Conservation (phyloP, 2,329 filamentous ascomycete genomes). For the Cercospora beticola region DNA sequence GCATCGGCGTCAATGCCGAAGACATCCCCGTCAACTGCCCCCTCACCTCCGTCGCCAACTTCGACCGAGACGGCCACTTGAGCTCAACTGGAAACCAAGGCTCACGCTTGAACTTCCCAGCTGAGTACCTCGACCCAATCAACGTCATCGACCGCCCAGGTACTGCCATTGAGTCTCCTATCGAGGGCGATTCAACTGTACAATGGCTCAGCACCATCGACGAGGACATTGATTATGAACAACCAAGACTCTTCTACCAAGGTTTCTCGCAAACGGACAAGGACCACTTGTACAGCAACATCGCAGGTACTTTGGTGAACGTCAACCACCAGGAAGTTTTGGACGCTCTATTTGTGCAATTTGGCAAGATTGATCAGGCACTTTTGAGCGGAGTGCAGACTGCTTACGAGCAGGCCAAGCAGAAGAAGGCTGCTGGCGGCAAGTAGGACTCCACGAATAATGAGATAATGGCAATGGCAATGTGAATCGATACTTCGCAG, state of each 20-base stretch:
- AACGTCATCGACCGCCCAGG: constrained; percentile 29
- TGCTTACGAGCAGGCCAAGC: constrained; percentile 18
- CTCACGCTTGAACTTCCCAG: constrained; percentile 31
- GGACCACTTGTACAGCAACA: constrained; percentile 32
- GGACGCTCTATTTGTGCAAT: constrained; percentile 29
- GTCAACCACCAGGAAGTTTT: constrained; percentile 31
- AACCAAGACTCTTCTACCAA: constrained; percentile 33
- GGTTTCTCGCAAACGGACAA: constrained; percentile 29
- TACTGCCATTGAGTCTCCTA: constrained; percentile 27
- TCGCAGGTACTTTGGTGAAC: constrained; percentile 34
- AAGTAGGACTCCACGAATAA: too few relatives aligned
- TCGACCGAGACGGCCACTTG: constrained; percentile 36
- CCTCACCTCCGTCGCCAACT: constrained; percentile 38
- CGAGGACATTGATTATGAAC: constrained; percentile 33
- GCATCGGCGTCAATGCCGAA: constrained; percentile 54
- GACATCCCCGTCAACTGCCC: constrained; percentile 52
- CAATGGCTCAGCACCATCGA: constrained; percentile 31
- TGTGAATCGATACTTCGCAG: too few relatives aligned
- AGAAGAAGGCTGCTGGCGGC: not conserved
- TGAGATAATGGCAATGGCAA: too few relatives aligned
- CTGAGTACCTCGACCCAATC: constrained; percentile 31
- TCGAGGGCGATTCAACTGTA: constrained; percentile 23
- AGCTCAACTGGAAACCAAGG: constrained; percentile 29
- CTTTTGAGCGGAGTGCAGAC: constrained; percentile 21
- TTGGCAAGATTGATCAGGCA: constrained; percentile 22